Evolutionary conservation across 768 basidiomycete genomes (phyloP).

Genomic region (Psilocybe azurescens): DNA sequence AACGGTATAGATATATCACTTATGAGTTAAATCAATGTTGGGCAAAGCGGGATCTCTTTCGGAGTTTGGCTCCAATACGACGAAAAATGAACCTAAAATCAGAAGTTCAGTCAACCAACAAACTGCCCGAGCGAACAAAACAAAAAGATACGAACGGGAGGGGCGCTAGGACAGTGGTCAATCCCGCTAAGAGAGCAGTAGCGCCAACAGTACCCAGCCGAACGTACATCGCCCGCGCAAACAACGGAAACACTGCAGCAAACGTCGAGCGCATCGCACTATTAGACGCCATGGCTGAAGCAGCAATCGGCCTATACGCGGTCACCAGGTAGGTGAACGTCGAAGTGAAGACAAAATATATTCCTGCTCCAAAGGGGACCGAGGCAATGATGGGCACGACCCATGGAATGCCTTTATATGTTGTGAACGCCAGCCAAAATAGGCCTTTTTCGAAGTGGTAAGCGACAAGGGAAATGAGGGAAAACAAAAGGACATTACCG

Average conservation of each 20-base stretch:
- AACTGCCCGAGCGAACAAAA: background rate
- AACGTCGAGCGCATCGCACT: conserved; percentile 64
- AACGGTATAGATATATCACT: no score
- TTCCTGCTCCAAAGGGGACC: conserved; percentile 65
- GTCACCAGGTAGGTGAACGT: conserved; percentile 78
- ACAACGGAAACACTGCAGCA: conserved; percentile 66
- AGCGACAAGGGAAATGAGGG: conserved; percentile 50
- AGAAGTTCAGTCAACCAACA: background rate
- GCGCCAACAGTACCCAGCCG: conserved; percentile 74
- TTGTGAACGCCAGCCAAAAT: conserved; percentile 67
- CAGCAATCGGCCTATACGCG: conserved; percentile 69
- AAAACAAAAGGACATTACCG: conserved; percentile 54
- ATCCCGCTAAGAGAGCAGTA: conserved; percentile 68
- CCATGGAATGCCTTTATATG: conserved; percentile 57
- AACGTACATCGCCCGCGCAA: conserved; percentile 71
- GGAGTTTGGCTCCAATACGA: conserved; percentile 15
- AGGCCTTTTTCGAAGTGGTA: conserved; percentile 38
- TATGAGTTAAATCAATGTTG: background rate
- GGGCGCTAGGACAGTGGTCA: conserved; percentile 67
- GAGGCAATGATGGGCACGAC: conserved; percentile 69
- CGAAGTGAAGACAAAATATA: conserved; percentile 72
- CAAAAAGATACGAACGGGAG: conserved; percentile 39
- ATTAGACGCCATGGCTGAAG: conserved; percentile 72
- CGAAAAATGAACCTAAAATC: conserved; percentile 22
- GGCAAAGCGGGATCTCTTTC: conserved; percentile 17